Conservation (phyloP, 495 filamentous ascomycete species). For the Tuber magnatum region DNA sequence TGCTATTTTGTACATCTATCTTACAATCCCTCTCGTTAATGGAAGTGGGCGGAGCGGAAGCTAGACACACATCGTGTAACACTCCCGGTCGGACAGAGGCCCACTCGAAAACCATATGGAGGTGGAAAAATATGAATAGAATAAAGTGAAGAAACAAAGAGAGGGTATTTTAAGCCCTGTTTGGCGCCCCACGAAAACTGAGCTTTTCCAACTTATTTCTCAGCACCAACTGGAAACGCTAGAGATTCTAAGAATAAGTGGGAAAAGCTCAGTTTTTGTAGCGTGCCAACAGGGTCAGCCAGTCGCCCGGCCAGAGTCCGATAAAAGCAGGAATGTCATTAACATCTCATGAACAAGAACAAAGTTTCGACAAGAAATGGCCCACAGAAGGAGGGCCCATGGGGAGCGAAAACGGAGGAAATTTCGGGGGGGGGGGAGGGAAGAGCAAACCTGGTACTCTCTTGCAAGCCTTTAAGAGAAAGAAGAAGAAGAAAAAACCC, state of each 20-base stretch:
- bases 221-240: too few relatives aligned
- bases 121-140: background rate
- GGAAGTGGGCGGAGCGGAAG: background rate
- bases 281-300: too few relatives aligned
- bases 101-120: background rate
- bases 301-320: background rate
- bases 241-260: too few relatives aligned
- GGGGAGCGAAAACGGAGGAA: background rate
- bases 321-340: background rate
- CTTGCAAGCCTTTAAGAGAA: background rate
- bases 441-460: slow-evolving; percentile 4
- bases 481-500: slow-evolving; percentile 12
- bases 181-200: too few relatives aligned
- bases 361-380: background rate
- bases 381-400: background rate
- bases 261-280: too few relatives aligned
- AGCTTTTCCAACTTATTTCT: too few relatives aligned
- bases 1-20: background rate
- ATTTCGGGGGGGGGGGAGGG: background rate
- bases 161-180: background rate
- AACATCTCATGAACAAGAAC: background rate
- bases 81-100: background rate
- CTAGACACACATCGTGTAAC: background rate
- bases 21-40: background rate
- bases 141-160: background rate